A percentile compares a stretch with the other conserved stretches of the same genome.
phyloP scores from a whole-genome alignment of 306 rosid genomes.

The Dicorynia guianensis region DNA sequence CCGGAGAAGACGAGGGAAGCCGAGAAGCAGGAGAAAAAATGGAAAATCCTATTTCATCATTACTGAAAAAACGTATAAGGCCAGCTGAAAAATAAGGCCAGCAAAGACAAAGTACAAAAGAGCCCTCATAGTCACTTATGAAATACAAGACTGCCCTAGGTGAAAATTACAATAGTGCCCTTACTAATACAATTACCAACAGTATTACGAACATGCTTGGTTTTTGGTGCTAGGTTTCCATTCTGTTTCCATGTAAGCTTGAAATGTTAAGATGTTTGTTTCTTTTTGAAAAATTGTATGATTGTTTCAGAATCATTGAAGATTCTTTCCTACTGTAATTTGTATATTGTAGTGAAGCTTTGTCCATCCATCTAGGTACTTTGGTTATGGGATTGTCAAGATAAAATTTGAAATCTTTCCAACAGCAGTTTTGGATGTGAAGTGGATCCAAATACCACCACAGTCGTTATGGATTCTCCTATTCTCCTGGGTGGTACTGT shows the following conservation, averaged over 20 bases:
- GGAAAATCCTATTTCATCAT: too few species aligned
- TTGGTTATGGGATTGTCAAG: constrained; percentile 27
- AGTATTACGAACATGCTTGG: not conserved
- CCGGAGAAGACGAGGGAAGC: too few species aligned
- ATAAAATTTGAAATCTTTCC: constrained; percentile 1
- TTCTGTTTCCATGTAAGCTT: not conserved
- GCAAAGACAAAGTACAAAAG: too few species aligned
- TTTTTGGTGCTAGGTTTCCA: not conserved
- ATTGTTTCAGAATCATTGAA: not conserved
- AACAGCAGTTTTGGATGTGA: constrained; percentile 28
- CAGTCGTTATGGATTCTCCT: constrained; percentile 52
- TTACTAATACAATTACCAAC: too few species aligned
- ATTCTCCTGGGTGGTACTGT: constrained; percentile 40
- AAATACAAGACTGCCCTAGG: too few species aligned
- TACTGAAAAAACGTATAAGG: too few species aligned
- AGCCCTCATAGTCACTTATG: too few species aligned
- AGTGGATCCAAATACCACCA: constrained; percentile 41
- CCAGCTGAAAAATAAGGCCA: too few species aligned
- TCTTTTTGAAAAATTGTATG: not conserved
- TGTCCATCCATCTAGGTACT: constrained; percentile 30
- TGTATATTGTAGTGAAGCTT: constrained; percentile 26
- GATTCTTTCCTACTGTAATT: not conserved
- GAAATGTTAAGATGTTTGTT: not conserved
- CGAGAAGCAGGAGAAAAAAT: too few species aligned
- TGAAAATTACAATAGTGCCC: too few species aligned